Conservation (phyloP, 75 land plant genomes). For the Isoetes taiwanensis region DNA sequence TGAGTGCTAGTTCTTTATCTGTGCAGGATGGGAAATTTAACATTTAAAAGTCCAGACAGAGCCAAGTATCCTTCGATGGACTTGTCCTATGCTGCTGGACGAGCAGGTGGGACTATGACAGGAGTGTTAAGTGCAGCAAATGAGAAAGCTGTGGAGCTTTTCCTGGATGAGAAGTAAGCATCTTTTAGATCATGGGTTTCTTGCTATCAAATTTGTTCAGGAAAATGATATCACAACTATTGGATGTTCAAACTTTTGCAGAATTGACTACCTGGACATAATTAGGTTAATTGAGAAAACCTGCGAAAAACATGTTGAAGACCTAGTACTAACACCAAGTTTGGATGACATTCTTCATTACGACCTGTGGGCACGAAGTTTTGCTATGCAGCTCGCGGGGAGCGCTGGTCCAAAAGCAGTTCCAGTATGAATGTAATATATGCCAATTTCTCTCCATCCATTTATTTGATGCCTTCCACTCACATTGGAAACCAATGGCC, state of each 20-base stretch:
- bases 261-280: constrained; percentile 82
- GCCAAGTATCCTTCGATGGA: constrained; percentile 93
- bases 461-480: too few relatives aligned
- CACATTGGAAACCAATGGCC: too few relatives aligned
- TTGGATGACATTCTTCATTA: constrained; percentile 82
- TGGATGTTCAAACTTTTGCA: constrained; percentile 15
- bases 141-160: constrained; percentile 97
- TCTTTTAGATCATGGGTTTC: neutral
- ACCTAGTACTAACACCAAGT: constrained; percentile 48
- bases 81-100: constrained; percentile 87
- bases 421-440: too few relatives aligned
- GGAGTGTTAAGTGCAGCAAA: constrained; percentile 97
- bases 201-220: neutral
- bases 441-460: too few relatives aligned
- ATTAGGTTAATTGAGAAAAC: constrained; percentile 79
- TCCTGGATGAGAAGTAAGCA: constrained; percentile 71
- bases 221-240: too few relatives aligned
- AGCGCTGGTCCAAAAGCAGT: too few relatives aligned
- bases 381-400: constrained; percentile 37
- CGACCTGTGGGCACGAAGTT: constrained; percentile 77
- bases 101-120: constrained; percentile 96
- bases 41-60: constrained; percentile 76
- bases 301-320: constrained; percentile 59
- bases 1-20: neutral
- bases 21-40: constrained; percentile 74